Conservation (phyloP, 108 stramenopile species). For the Pseudonitzschia pungens region DNA sequence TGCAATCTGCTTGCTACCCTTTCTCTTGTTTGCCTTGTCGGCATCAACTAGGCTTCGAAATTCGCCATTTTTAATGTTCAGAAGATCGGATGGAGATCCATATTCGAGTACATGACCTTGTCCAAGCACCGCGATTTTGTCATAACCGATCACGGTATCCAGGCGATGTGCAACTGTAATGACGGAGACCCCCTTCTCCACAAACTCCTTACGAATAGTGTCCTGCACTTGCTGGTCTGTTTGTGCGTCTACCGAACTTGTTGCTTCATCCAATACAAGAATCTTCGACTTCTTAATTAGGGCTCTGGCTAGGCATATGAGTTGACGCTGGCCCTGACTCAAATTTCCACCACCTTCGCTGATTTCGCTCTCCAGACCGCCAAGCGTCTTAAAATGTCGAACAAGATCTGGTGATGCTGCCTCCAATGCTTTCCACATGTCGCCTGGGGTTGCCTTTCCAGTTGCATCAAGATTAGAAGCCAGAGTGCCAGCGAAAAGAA, state of each 20-base stretch:
- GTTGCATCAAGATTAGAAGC: slow-evolving; percentile 89
- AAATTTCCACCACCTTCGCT: slow-evolving; percentile 89
- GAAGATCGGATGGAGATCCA: slow-evolving; percentile 58
- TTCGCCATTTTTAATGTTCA: slow-evolving; percentile 48
- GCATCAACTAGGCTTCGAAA: slow-evolving; percentile 56
- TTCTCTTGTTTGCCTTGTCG: slow-evolving; percentile 48
- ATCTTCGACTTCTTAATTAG: slow-evolving; percentile 76
- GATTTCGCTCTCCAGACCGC: slow-evolving; percentile 55
- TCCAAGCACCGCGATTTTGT: slow-evolving; percentile 90
- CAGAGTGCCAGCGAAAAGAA: slow-evolving; percentile 89
- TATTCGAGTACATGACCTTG: slow-evolving; percentile 80
- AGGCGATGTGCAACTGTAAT: slow-evolving; percentile 91
- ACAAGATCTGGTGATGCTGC: slow-evolving; percentile 71
- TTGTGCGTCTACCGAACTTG: slow-evolving; percentile 67
- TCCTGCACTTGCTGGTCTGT: slow-evolving; percentile 78
- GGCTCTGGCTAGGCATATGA: slow-evolving; percentile 92
- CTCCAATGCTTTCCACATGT: slow-evolving; percentile 77
- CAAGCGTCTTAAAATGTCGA: slow-evolving; percentile 41
- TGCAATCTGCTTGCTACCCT: slow-evolving; percentile 29
- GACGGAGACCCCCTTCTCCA: slow-evolving; percentile 79
- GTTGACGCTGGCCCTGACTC: slow-evolving; percentile 86
- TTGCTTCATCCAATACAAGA: slow-evolving; percentile 89
- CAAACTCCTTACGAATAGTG: slow-evolving; percentile 73
- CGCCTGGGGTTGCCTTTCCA: slow-evolving; percentile 54
- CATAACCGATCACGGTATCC: slow-evolving; percentile 89